Base-by-base conservation (phyloP, 1,284 basidiomycete species). In the Puccinia hordei region DNA sequence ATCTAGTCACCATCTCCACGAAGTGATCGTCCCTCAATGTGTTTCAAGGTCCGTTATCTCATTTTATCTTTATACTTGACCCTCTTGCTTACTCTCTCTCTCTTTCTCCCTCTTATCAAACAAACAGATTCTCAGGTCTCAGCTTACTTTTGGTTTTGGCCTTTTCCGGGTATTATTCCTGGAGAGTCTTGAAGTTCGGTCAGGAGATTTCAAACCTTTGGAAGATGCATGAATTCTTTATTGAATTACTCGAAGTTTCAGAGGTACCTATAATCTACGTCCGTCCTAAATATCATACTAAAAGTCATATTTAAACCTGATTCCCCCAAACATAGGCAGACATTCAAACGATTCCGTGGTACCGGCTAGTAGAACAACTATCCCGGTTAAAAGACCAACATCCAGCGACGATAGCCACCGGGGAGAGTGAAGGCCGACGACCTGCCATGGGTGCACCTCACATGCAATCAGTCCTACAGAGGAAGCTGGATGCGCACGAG, bases 261-360 rank as follows among this genome's bases (percentile, higher is more conserved):
- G 89, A 90, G 83, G 89, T 89, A 68, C 84, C 53, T 10, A 24
- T 35, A 3, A 27, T 51, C 17, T 33, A n/a, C 30, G 53, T 5
- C 33, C 1, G 27, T 41, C 30, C 46, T 17, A 24, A 15, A 12
- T 63, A 22, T 5, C 1, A 44, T 41, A 46, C 46, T 17, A 24
- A 15, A 12, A 74, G 13, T 5, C 6, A 8, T 24, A 61, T 61
- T 63, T 22, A 46, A 46, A 57, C 33, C 66, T 41, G 35, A 9
- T 35, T 38, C 19, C 27, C n/a, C 63, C 51, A 4, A 27, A 22
- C 44, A 74, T 41, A 98, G 94, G 92, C 90, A 81, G 96, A 99
- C 85, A 95, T 99, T 66, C 94, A 95, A 87, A 98, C 96, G 0
- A 94, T 99, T 61, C 92, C 95, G 0, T 99, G 96, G 96, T 91